Evolutionary conservation across 1,284 basidiomycete genomes (phyloP), one percentile per base, ranked within the genome.

Genomic region (Apiotrichum sp.): DNA sequence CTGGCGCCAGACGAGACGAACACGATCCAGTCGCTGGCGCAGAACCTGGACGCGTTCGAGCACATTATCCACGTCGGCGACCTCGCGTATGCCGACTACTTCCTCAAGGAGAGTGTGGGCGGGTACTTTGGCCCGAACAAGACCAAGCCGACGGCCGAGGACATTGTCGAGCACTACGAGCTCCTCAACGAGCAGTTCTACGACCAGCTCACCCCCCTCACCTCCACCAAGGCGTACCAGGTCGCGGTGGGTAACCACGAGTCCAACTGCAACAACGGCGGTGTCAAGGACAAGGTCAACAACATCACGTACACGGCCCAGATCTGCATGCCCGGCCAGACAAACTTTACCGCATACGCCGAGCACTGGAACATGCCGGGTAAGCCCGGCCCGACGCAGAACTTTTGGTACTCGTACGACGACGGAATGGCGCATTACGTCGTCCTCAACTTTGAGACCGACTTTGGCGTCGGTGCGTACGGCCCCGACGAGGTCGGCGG

Each of bases 351-450:
- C 4, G 67, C 62, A 16, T 63, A 57, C 61, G 64, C 48, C 42
- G 61, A 69, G 33, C 69, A 70, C 57, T 72, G 64, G 62, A 59
- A 61, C 44, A 71, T 72, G 69, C 70, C 70, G 0, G 62, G 61
- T 10, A 64, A 52, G 14, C 51, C 57, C 9, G 63, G 50, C 35
- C 48, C 36, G 14, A 41, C 55, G 7, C 53, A 59, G 46, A 69
- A 69, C 65, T 67, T 72, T 44, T 72, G 70, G 70, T 72, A 69
- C 58, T 63, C 61, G 16, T 72, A 61, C 62, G 57, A 60, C 52
- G 55, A 45, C 36, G 58, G 58, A 11, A 57, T 66, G 56, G 60
- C 56, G 32, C 68, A 69, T 57, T 68, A 64, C 55, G 52, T 69
- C 33, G 32, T 63, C 32, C 51, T 67, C 48, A 56, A 65, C 56